These are phyloP conservation scores for Diaporthe ampelina DNA, from an alignment of 2,329 filamentous ascomycete species.

Conservation along the genomic window DNA sequence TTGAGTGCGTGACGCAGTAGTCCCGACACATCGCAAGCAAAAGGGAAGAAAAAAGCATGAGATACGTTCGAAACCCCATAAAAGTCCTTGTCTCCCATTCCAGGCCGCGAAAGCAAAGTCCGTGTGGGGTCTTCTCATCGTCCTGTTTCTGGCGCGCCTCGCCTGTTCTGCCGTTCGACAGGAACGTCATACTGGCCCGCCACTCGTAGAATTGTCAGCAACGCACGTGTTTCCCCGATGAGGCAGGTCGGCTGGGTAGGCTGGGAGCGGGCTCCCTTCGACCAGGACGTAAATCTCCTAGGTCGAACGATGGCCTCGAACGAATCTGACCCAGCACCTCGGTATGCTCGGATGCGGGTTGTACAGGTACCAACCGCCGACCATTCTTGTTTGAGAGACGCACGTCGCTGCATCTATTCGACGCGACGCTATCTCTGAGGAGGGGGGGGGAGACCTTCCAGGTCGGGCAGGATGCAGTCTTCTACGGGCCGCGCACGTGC, in stretches of 20 bases:
- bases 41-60: not conserved
- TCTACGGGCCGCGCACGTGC: slow-evolving; percentile 7
- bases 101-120: not conserved
- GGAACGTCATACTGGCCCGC: slow-evolving; percentile 25
- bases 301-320: slow-evolving; percentile 2
- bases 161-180: slow-evolving; percentile 1
- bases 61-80: slow-evolving; percentile 11
- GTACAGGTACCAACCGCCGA: not conserved
- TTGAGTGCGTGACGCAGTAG: slow-evolving; percentile 28
- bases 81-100: not conserved
- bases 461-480: not conserved
- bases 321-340: slow-evolving; percentile 11
- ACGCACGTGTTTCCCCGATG: slow-evolving; percentile 5
- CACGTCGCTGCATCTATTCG: slow-evolving; percentile 19
- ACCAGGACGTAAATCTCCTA: not conserved
- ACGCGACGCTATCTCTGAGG: slow-evolving; percentile 11
- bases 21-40: not conserved
- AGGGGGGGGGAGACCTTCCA: not conserved
- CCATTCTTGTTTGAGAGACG: slow-evolving; percentile 6
- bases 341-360: slow-evolving; percentile 23
- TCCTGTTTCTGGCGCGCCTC: not conserved
- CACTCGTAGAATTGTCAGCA: slow-evolving; percentile 8
- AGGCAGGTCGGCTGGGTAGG: slow-evolving; percentile 12
- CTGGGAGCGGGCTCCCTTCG: not conserved
- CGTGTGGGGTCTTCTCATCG: slow-evolving; percentile 3